These are phyloP conservation scores for Penicillium sp. DNA, from an alignment of 2,329 filamentous ascomycete species.

Conservation along the genomic window DNA sequence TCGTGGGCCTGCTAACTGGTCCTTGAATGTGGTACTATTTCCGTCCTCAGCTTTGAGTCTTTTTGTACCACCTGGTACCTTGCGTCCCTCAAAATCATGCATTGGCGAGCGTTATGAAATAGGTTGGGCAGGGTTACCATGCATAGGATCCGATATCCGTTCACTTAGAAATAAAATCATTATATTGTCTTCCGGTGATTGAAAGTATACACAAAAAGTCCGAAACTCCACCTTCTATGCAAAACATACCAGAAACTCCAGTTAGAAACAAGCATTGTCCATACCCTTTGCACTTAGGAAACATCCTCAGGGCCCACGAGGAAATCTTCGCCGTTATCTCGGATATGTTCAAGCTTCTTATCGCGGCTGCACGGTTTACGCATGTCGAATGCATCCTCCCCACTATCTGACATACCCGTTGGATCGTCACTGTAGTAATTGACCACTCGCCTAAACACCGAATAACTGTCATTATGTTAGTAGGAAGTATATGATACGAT, in stretches of 20 bases:
- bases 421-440: conserved; percentile 90
- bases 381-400: conserved; percentile 96
- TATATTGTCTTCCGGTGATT: not conserved
- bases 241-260: not conserved
- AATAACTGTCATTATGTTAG: conserved; percentile 50
- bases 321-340: conserved; percentile 73
- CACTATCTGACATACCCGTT: conserved; percentile 50
- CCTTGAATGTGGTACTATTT: not conserved
- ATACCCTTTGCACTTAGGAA: not conserved
- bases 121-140: not conserved
- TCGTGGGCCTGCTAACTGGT: not conserved
- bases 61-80: not conserved
- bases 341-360: conserved; percentile 66
- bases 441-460: conserved; percentile 79
- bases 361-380: conserved; percentile 84
- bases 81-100: not conserved
- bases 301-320: conserved; percentile 79
- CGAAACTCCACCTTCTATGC: not conserved
- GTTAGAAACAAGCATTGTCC: not conserved
- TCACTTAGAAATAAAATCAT: not conserved
- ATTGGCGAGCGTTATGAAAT: not conserved
- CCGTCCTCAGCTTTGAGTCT: not conserved
- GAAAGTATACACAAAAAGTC: not conserved
- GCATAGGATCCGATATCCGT: not conserved
- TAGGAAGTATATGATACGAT: not conserved